Conservation (phyloP, 176 grass and related monocot genomes). For the Carex parvula region DNA sequence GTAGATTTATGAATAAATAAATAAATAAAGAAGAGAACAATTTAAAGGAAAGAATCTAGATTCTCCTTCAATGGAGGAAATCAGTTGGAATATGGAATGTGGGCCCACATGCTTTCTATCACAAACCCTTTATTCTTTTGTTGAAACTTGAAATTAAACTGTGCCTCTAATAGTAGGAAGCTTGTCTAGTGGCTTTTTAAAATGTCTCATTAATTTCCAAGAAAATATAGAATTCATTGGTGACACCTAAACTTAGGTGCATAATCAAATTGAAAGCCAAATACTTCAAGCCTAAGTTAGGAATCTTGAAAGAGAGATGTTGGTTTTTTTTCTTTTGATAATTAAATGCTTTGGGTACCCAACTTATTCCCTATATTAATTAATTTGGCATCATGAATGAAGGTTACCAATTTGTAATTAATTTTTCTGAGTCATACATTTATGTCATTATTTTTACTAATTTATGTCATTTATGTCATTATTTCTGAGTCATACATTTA, state of each 20-base stretch:
- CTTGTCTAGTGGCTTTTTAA: not conserved
- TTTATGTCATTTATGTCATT: no score
- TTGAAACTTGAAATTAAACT: not conserved
- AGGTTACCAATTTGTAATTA: no score
- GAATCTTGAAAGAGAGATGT: not conserved
- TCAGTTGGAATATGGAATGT: not conserved
- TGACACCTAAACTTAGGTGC: conserved; percentile 1
- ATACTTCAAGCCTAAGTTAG: conserved; percentile 7
- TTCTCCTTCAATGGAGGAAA: conserved; percentile 19
- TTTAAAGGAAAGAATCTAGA: conserved; percentile 19
- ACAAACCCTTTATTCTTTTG: conserved; percentile 8
- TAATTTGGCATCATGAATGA: no score
- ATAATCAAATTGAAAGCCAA: not conserved
- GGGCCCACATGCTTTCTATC: not conserved
- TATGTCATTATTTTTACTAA: no score
- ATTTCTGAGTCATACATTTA: no score
- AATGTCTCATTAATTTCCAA: not conserved
- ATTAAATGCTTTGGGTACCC: not conserved
- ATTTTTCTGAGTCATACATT: no score
- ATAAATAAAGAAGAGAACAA: conserved; percentile 4
- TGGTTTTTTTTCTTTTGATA: not conserved
- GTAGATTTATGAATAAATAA: not conserved
- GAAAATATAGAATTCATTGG: not conserved
- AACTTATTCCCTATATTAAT: not conserved
- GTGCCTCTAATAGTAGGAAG: not conserved